Evolutionary conservation across 352 stramenopile species (phyloP).

Genomic region (Pythium diclinum): DNA sequence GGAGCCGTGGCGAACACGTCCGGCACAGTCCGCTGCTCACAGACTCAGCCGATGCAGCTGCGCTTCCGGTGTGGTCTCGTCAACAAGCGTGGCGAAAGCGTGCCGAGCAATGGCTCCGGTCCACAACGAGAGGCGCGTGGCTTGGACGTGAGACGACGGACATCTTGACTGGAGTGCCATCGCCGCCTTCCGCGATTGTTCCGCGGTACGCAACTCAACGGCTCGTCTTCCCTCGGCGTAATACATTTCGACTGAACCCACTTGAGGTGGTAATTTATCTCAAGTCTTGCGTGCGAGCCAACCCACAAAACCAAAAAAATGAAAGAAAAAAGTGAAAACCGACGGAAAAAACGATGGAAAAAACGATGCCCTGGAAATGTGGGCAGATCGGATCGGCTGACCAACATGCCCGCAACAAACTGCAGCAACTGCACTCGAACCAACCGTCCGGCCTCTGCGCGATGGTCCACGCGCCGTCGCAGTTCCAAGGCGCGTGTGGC

Average conservation of each 20-base stretch:
- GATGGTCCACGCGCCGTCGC: neutral
- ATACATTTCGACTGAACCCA: conserved; percentile 17
- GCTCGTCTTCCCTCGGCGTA: conserved; percentile 17
- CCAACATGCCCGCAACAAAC: neutral
- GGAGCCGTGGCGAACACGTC: conserved; percentile 5
- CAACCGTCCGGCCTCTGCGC: neutral
- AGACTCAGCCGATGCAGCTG: neutral
- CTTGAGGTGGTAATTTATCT: conserved; percentile 6
- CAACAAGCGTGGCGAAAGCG: conserved; percentile 7
- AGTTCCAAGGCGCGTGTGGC: neutral
- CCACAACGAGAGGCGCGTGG: neutral
- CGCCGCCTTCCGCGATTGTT: conserved; percentile 16
- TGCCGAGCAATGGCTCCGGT: neutral
- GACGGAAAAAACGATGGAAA: conserved; percentile 1
- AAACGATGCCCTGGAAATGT: neutral
- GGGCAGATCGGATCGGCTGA: conserved; percentile 1
- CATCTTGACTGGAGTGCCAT: conserved; percentile 20
- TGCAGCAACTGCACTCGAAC: neutral
- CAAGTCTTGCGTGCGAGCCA: neutral
- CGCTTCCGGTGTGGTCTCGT: neutral
- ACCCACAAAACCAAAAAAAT: conserved; percentile 2
- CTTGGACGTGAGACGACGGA: conserved; percentile 3
- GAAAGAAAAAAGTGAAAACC: conserved; percentile 3
- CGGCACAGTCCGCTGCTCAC: neutral
- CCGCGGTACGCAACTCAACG: conserved; percentile 10